Conservation (phyloP, 2,329 filamentous ascomycete genomes). For the Botryotinia narcissicola region DNA sequence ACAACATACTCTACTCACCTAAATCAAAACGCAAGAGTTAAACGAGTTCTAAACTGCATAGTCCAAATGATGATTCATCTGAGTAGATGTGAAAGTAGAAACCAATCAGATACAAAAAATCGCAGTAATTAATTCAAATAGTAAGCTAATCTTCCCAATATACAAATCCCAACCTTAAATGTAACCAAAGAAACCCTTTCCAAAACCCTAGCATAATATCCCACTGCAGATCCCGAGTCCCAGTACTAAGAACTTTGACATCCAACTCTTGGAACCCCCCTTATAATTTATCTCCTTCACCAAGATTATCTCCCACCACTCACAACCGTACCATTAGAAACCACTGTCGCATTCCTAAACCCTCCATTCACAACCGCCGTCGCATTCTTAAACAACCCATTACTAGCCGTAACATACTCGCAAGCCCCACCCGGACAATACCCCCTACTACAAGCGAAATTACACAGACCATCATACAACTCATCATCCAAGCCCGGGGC, state of each 20-base stretch:
- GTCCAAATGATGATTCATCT: not conserved
- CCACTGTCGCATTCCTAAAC: not conserved
- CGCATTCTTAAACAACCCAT: not conserved
- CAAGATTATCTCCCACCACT: not conserved
- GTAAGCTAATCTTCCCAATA: not conserved
- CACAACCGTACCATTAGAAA: not conserved
- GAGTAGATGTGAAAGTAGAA: not conserved
- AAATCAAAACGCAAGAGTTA: too few species aligned
- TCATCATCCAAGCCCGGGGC: not conserved
- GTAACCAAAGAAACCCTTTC: not conserved
- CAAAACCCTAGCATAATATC: not conserved
- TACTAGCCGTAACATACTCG: not conserved
- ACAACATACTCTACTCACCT: too few species aligned
- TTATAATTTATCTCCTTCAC: too few species aligned
- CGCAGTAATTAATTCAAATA: not conserved
- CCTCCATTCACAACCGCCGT: not conserved
- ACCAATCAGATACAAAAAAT: not conserved
- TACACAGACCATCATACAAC: not conserved
- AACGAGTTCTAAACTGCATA: not conserved
- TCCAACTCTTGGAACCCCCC: not conserved
- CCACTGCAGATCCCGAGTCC: not conserved
- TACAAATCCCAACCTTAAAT: not conserved
- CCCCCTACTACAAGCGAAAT: slow-evolving; percentile 1
- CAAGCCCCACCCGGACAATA: slow-evolving; percentile 29
- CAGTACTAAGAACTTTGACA: not conserved